phyloP scores from a whole-genome alignment of 2,329 filamentous ascomycete species.

The Aspergillus hortae region DNA sequence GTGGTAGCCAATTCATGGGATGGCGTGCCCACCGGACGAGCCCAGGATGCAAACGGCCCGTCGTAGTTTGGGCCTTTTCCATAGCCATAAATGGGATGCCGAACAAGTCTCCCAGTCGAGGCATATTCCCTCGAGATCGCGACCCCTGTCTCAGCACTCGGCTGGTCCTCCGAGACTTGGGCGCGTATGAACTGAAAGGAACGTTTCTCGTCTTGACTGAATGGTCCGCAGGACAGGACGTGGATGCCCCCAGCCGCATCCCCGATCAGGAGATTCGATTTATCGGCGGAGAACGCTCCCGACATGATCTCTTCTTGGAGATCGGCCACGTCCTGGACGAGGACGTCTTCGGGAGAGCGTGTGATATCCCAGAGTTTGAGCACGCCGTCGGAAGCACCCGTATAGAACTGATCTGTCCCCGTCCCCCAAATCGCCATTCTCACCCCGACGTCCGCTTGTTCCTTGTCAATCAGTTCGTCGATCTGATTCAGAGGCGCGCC shows the following conservation, averaged over 20 bases:
- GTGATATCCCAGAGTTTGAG: slow-evolving; percentile 60
- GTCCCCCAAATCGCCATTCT: slow-evolving; percentile 57
- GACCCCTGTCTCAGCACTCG: slow-evolving; percentile 23
- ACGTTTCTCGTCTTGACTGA: slow-evolving; percentile 15
- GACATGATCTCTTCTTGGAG: slow-evolving; percentile 55
- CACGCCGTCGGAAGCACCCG: slow-evolving; percentile 59
- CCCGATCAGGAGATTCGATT: slow-evolving; percentile 54
- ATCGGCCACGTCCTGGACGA: slow-evolving; percentile 49
- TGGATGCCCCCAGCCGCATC: slow-evolving; percentile 55
- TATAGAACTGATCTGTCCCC: slow-evolving; percentile 52
- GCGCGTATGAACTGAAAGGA: slow-evolving; percentile 25
- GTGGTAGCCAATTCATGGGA: slow-evolving; percentile 18
- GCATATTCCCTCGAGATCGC: slow-evolving; percentile 26
- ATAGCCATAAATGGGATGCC: slow-evolving; percentile 36
- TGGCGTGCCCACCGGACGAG: slow-evolving; percentile 26
- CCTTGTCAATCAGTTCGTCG: slow-evolving; percentile 35
- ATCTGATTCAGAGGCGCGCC: slow-evolving; percentile 50
- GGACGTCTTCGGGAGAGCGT: slow-evolving; percentile 48
- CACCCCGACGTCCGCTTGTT: slow-evolving; percentile 56
- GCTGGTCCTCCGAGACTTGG: slow-evolving; percentile 9
- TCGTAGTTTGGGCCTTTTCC: slow-evolving; percentile 39
- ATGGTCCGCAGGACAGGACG: slow-evolving; percentile 42
- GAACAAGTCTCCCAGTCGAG: slow-evolving; percentile 29
- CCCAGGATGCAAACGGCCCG: slow-evolving; percentile 41
- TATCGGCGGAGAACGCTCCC: slow-evolving; percentile 55